Evolutionary conservation across 108 stramenopile genomes (phyloP), one percentile per base, ranked within the genome.

Genomic region (Pseudonitzschia multistriata): DNA sequence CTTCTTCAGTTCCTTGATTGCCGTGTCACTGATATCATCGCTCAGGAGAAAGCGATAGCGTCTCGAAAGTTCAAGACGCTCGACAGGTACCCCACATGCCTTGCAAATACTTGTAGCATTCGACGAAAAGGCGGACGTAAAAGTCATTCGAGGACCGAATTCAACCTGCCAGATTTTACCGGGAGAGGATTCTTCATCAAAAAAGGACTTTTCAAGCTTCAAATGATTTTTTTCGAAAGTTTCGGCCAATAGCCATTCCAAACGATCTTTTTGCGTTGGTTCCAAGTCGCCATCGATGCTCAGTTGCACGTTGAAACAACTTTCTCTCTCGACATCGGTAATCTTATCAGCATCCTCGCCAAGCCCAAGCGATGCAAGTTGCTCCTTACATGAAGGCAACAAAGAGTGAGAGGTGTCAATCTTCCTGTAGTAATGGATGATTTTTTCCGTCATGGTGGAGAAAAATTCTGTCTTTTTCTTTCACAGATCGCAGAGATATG

Each of bases 121-220:
- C 62, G 97, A 97, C 30, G 95, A 96, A 67, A 95, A 97, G 7
- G 99, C 96, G 33, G 97, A 94, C 10, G 95, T 87, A 73, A 98
- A 99, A 8, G 97, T 88, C 88, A 97, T 88, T 10, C 99, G 97
- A 22, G 99, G 99, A 11, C 98, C 98, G 72, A 98, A 97, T 79
- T 99, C 98, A 13, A 95, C 60, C 29, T 93, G 72, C 49, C 83
- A 66, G 69, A 97, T 96, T 80, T 97, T 96, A n/a, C 54, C 45
- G 55, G 74, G 49, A 60, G 19, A 54, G 53, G 21, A 31, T 28
- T 69, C 73, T n/a, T 27, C 39, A 28, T 77, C 73, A 63, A 93
- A 79, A 49, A 60, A 63, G 69, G 82, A 68, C 45, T 83, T 66
- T 74, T 91, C 92, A 15, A 88, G 52, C 7, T 71, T 77, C 15